Percentiles rank a stretch among this genome's conserved stretches.
Evolutionary conservation across 495 filamentous ascomycete genomes (phyloP).

Genomic region (Daldinia caldariorum): DNA sequence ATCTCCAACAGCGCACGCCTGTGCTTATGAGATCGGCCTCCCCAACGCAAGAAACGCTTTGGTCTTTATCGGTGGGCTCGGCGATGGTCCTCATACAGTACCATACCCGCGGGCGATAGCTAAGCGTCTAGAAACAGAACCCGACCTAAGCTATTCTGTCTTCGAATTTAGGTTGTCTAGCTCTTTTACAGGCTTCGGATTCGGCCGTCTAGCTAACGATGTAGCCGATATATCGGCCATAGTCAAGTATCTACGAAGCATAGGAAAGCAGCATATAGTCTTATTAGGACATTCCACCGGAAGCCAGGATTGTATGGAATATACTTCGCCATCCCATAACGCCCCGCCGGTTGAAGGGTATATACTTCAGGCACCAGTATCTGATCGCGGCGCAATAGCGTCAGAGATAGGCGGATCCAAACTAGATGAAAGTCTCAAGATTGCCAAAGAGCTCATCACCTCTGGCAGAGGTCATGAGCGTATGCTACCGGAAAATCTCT

Average conservation of each 20-base stretch:
- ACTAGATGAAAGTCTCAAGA: constrained; percentile 61
- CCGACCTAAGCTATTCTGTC: constrained; percentile 46
- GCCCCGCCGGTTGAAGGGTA: constrained; percentile 74
- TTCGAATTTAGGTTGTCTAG: constrained; percentile 57
- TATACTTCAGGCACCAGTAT: constrained; percentile 83
- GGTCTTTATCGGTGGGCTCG: constrained; percentile 86
- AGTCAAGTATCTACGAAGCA: constrained; percentile 72
- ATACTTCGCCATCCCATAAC: constrained; percentile 54
- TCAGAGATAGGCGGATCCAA: constrained; percentile 51
- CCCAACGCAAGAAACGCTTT: constrained; percentile 68
- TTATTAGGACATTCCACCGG: constrained; percentile 89
- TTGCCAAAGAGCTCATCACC: constrained; percentile 64
- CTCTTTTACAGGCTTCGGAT: constrained; percentile 79
- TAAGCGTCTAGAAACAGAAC: constrained; percentile 66
- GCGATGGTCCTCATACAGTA: constrained; percentile 79
- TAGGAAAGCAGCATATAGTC: constrained; percentile 69
- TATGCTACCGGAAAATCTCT: constrained; percentile 63
- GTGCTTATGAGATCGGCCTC: constrained; percentile 50
- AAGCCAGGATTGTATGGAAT: constrained; percentile 84
- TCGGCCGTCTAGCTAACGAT: constrained; percentile 72
- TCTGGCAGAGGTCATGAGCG: constrained; percentile 65
- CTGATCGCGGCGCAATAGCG: constrained; percentile 75
- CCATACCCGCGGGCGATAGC: constrained; percentile 72
- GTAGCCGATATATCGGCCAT: constrained; percentile 75
- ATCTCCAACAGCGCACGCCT: constrained; percentile 42